Percentiles rank a stretch among this genome's conserved stretches.
Conservation (phyloP, 2,329 filamentous ascomycete species). For the Monosporascus sp. region DNA sequence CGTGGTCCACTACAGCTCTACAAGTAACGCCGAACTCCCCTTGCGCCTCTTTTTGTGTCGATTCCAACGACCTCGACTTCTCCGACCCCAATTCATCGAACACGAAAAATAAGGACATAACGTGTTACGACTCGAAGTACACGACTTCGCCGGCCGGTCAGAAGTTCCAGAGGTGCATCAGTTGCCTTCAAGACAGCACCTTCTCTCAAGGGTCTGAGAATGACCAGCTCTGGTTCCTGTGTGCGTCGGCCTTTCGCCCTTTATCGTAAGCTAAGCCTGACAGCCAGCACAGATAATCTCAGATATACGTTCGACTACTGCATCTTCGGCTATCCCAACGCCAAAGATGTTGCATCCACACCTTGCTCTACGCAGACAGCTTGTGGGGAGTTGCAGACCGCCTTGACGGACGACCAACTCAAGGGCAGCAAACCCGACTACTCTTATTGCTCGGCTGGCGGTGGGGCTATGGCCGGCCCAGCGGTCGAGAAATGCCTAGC, state of each 20-base stretch:
- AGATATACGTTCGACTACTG: slow-evolving; percentile 49
- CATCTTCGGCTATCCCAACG: slow-evolving; percentile 47
- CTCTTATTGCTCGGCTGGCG: slow-evolving; percentile 41
- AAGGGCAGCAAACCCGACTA: slow-evolving; percentile 32
- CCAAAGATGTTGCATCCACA: slow-evolving; percentile 35
- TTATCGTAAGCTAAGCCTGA: slow-evolving; percentile 6
- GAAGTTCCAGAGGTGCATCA: slow-evolving; percentile 46
- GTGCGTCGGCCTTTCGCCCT: slow-evolving; percentile 30
- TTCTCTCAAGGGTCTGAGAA: slow-evolving; percentile 42
- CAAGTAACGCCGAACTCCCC: slow-evolving; percentile 51
- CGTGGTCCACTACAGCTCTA: slow-evolving; percentile 25
- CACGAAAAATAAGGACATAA: slow-evolving; percentile 40
- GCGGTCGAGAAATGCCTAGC: slow-evolving; percentile 36
- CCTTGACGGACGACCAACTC: slow-evolving; percentile 36
- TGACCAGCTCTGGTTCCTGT: slow-evolving; percentile 52
- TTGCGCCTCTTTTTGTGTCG: slow-evolving; percentile 45
- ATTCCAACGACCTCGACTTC: slow-evolving; percentile 34
- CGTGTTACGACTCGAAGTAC: slow-evolving; percentile 42
- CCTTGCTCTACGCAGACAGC: slow-evolving; percentile 48
- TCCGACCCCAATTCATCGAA: slow-evolving; percentile 42
- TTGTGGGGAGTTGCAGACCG: slow-evolving; percentile 39
- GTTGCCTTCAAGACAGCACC: slow-evolving; percentile 47
- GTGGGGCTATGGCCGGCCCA: slow-evolving; percentile 28
- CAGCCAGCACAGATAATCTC: slow-evolving; percentile 41
- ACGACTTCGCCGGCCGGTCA: slow-evolving; percentile 31